Evolutionary conservation across 805 yeast species (phyloP).

Genomic region (Candida morakotiae): DNA sequence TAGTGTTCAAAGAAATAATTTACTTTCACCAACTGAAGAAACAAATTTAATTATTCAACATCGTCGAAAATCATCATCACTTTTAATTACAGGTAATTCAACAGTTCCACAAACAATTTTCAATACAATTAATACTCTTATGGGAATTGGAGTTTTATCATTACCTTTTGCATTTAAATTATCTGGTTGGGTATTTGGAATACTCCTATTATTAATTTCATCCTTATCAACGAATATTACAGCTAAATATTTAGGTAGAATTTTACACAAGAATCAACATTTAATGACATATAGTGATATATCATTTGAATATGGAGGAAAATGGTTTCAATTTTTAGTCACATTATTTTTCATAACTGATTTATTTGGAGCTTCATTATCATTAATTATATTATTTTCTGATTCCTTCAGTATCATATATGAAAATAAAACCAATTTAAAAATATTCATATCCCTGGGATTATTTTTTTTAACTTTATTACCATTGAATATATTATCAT

Average conservation of each 20-base stretch:
- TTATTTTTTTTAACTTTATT: conserved; percentile 49
- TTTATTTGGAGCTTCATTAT: conserved; percentile 55
- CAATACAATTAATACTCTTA: conserved; percentile 66
- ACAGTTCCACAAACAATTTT: conserved; percentile 69
- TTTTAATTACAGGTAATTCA: conserved; percentile 26
- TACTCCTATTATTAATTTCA: conserved; percentile 36
- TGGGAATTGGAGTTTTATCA: conserved; percentile 74
- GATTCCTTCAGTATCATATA: conserved; percentile 55
- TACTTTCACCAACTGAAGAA: conserved; percentile 11
- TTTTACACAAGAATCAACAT: conserved; percentile 35
- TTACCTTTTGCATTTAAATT: conserved; percentile 65
- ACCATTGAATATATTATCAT: conserved; percentile 52
- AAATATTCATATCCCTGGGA: conserved; percentile 32
- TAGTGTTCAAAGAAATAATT: background rate
- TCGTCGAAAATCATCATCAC: conserved; percentile 7
- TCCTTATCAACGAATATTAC: conserved; percentile 51
- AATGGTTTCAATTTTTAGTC: conserved; percentile 36
- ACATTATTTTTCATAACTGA: conserved; percentile 52
- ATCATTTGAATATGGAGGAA: conserved; percentile 49
- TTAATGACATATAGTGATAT: conserved; percentile 58
- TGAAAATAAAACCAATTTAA: conserved; percentile 35
- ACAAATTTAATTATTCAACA: conserved; percentile 9
- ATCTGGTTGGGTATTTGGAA: conserved; percentile 64
- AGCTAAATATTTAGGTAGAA: conserved; percentile 50
- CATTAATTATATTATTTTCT: conserved; percentile 55